Evolutionary conservation across 1,284 basidiomycete genomes (phyloP).

Genomic region (Trametes pubescens): DNA sequence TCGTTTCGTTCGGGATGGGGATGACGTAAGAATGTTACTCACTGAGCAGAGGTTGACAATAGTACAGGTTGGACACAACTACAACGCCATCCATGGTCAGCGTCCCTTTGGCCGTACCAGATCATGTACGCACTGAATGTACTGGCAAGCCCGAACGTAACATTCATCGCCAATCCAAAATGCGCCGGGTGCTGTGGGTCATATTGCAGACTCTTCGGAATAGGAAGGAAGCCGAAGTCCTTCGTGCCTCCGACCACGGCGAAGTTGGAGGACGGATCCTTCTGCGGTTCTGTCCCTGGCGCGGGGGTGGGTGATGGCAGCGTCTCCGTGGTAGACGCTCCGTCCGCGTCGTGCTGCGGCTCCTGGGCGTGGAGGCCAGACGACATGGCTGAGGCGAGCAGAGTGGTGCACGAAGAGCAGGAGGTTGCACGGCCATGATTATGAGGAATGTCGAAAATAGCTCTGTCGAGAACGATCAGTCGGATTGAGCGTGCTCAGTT

Average conservation of each 20-base stretch:
- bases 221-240: slow-evolving; percentile 73
- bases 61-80: slow-evolving; percentile 75
- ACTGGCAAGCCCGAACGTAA: slow-evolving; percentile 72
- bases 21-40: slow-evolving; percentile 32
- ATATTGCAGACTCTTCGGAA: slow-evolving; percentile 68
- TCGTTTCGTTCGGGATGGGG: not conserved
- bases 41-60: slow-evolving; percentile 78
- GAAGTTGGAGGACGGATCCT: not conserved
- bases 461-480: slow-evolving; percentile 1
- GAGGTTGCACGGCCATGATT: not conserved
- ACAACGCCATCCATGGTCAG: not conserved
- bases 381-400: not conserved
- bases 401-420: not conserved
- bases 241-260: not conserved
- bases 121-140: slow-evolving; percentile 56
- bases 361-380: not conserved
- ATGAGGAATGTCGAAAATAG: slow-evolving; percentile 3
- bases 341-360: not conserved
- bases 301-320: not conserved
- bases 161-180: slow-evolving; percentile 69
- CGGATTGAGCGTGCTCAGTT: not conserved
- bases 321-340: not conserved
- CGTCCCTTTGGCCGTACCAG: not conserved
- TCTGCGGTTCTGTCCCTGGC: not conserved
- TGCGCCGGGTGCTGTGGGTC: slow-evolving; percentile 64